phyloP scores from a whole-genome alignment of 176 grass and related monocot genomes.

The Hyparrhenia diplandra region DNA sequence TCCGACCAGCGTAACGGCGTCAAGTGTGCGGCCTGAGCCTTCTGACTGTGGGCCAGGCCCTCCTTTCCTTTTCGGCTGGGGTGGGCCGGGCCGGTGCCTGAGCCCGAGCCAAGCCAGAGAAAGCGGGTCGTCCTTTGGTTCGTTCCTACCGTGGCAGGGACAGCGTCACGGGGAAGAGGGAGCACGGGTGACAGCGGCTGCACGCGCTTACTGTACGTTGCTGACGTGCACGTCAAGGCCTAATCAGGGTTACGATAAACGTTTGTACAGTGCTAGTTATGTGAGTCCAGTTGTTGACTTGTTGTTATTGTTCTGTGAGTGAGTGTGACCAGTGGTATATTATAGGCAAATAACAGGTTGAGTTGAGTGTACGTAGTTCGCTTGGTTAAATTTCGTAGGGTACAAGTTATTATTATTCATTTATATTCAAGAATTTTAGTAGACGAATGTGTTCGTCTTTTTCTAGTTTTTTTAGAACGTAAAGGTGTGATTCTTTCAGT shows the following conservation, averaged over 20 bases:
- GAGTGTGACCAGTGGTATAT: too few relatives aligned
- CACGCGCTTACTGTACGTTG: not conserved
- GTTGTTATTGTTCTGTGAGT: too few relatives aligned
- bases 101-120: too few relatives aligned
- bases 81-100: not conserved
- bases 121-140: conserved; percentile 8
- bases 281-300: too few relatives aligned
- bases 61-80: not conserved
- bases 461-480: too few relatives aligned
- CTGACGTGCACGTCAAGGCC: not conserved
- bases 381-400: too few relatives aligned
- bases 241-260: not conserved
- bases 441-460: too few relatives aligned
- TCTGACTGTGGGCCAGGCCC: not conserved
- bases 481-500: too few relatives aligned
- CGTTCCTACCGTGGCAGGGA: not conserved
- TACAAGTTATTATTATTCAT: too few relatives aligned
- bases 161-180: not conserved
- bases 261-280: not conserved
- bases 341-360: too few relatives aligned
- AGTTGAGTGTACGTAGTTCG: too few relatives aligned
- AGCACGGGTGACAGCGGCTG: not conserved
- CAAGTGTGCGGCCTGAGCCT: not conserved
- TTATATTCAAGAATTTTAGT: too few relatives aligned
- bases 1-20: conserved; percentile 12